Conservation (phyloP, 2,329 filamentous ascomycete genomes). For the Aureobasidium vineae region DNA sequence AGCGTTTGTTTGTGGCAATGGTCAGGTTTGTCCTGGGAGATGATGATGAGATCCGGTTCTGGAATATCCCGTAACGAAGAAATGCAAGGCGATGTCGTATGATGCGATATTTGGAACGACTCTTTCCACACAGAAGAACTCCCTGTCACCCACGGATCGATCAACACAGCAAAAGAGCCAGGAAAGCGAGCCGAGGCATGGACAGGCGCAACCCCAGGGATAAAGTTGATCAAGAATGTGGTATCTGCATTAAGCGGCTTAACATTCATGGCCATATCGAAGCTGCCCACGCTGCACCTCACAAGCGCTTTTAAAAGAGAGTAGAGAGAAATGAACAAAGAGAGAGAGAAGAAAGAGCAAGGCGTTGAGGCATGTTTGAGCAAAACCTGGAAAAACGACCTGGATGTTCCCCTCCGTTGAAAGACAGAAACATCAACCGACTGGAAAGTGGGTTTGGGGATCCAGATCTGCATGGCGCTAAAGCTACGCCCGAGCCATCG, state of each 20-base stretch:
- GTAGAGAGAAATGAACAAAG: not conserved
- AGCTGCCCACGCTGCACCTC: not conserved
- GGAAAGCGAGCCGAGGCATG: conserved; percentile 43
- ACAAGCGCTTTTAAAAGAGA: not conserved
- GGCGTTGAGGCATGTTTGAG: conserved; percentile 23
- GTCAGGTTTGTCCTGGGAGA: conserved; percentile 63
- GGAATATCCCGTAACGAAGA: conserved; percentile 55
- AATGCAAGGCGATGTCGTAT: conserved; percentile 57
- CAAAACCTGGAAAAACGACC: not conserved
- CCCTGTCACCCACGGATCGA: conserved; percentile 70
- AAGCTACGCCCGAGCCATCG: conserved; percentile 16
- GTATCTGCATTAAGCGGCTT: conserved; percentile 64
- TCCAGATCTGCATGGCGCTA: conserved; percentile 5
- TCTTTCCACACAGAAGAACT: conserved; percentile 60
- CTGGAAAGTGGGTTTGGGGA: conserved; percentile 8
- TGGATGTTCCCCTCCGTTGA: conserved; percentile 6
- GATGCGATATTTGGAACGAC: conserved; percentile 60
- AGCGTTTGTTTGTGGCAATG: conserved; percentile 70
- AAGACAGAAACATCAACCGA: conserved; percentile 13
- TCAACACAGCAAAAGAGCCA: conserved; percentile 62
- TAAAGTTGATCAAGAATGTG: conserved; percentile 64
- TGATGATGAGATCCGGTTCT: conserved; percentile 56
- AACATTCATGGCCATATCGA: conserved; percentile 60
- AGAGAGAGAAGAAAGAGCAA: not conserved
- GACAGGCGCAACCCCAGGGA: conserved; percentile 50